Conservation (phyloP, 805 yeast species). For the Lachancea nothofagi region DNA sequence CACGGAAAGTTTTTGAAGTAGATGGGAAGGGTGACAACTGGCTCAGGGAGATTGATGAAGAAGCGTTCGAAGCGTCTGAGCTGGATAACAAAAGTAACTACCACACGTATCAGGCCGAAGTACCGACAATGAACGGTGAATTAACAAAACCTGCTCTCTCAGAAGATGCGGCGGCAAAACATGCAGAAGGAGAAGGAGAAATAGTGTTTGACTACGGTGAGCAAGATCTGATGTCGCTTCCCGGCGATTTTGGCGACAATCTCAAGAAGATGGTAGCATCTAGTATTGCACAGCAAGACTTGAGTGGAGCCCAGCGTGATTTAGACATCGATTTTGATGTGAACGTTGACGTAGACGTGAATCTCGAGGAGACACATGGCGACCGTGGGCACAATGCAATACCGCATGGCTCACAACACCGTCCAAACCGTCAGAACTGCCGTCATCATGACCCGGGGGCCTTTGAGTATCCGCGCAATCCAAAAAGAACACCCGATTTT, state of each 20-base stretch:
- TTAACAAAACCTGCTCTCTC: neutral
- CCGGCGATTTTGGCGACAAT: slow-evolving; percentile 7
- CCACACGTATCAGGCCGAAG: slow-evolving; percentile 7
- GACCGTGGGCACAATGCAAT: neutral
- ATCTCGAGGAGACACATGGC: neutral
- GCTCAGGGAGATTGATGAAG: neutral
- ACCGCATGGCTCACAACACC: neutral
- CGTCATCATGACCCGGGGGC: neutral
- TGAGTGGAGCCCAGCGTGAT: slow-evolving; percentile 1
- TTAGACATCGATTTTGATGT: slow-evolving; percentile 4
- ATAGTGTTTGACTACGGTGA: slow-evolving; percentile 29
- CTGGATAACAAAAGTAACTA: slow-evolving; percentile 16
- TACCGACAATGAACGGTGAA: neutral
- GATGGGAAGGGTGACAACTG: neutral
- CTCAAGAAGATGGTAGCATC: slow-evolving; percentile 8
- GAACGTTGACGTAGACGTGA: slow-evolving; percentile 4
- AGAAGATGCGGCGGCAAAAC: neutral
- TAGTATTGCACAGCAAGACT: slow-evolving; percentile 3
- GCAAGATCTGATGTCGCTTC: slow-evolving; percentile 15
- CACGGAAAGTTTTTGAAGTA: neutral
- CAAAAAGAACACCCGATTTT: slow-evolving; percentile 7
- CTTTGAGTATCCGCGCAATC: slow-evolving; percentile 5
- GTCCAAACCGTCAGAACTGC: neutral
- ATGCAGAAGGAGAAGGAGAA: slow-evolving; percentile 3
- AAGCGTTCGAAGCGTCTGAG: slow-evolving; percentile 13